Percentiles rank a stretch among this genome's conserved stretches.
These are phyloP conservation scores for Phaeophleospora eucalypticola DNA, from an alignment of 2,329 filamentous ascomycete genomes.

Conservation along the genomic window DNA sequence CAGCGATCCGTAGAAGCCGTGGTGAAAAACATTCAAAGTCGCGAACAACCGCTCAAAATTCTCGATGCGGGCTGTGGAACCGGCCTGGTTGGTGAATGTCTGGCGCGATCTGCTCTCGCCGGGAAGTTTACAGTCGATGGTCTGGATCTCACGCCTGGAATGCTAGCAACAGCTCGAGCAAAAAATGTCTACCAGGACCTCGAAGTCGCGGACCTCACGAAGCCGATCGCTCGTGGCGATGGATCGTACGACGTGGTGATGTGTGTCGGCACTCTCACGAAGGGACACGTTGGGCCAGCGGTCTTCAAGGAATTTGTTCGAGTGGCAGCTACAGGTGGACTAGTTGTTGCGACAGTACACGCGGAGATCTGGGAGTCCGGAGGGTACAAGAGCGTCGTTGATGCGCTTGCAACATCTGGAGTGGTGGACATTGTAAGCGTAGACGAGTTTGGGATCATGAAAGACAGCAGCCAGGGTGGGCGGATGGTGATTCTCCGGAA, in stretches of 20 bases:
- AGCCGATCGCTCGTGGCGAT: conserved; percentile 9
- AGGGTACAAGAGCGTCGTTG: conserved; percentile 12
- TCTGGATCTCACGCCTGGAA: conserved; percentile 12
- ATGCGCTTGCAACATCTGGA: conserved; percentile 6
- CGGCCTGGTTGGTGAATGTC: conserved; percentile 9
- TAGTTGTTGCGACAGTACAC: conserved; percentile 17
- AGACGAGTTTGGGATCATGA: conserved; percentile 14
- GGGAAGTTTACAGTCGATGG: conserved; percentile 11
- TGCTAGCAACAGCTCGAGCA: conserved; percentile 12
- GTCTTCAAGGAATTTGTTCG: conserved; percentile 14
- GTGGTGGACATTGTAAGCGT: conserved; percentile 9
- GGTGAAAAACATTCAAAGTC: neutral
- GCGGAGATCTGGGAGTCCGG: conserved; percentile 17
- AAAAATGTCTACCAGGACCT: conserved; percentile 13
- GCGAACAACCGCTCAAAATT: conserved; percentile 3
- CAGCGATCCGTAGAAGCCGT: conserved; percentile 9
- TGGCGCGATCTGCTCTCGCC: conserved; percentile 1
- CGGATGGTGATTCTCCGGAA: conserved; percentile 17
- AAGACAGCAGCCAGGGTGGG: conserved; percentile 10
- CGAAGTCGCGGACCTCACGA: conserved; percentile 12
- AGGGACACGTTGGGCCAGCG: conserved; percentile 16
- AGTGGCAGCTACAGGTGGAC: conserved; percentile 8
- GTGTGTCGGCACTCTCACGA: conserved; percentile 19
- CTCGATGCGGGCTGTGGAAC: conserved; percentile 19
- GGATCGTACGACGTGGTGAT: conserved; percentile 13